Percentiles rank a stretch among this genome's conserved stretches.
Evolutionary conservation across 345 rosid species (phyloP).

Genomic region (Kandelia obovata): DNA sequence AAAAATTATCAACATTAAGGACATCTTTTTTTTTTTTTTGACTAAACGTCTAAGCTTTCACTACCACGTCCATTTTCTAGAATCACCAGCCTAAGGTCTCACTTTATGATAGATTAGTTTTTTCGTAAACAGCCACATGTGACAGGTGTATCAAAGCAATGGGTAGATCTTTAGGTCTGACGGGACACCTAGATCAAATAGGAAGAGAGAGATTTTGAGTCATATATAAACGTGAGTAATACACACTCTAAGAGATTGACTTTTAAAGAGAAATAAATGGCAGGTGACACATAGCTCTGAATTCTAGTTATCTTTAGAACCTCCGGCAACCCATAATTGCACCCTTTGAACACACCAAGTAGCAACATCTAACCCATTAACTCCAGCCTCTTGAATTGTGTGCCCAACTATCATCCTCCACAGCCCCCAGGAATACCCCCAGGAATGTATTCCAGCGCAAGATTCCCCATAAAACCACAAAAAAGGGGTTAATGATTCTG

Average conservation of each 20-base stretch:
- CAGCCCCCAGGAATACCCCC: constrained; percentile 65
- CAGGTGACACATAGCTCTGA: constrained; percentile 30
- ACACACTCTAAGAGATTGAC: too few relatives aligned
- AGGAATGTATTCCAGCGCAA: constrained; percentile 51
- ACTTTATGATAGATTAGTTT: constrained; percentile 46
- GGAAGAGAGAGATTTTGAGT: too few relatives aligned
- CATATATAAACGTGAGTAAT: too few relatives aligned
- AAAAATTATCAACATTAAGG: too few relatives aligned
- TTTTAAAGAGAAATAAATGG: too few relatives aligned
- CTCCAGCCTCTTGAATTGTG: constrained; percentile 71
- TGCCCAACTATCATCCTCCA: constrained; percentile 97
- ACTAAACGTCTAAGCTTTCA: constrained; percentile 40
- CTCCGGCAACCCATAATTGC: constrained; percentile 68
- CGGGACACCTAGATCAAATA: too few relatives aligned
- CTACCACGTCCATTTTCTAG: constrained; percentile 55
- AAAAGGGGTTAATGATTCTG: constrained; percentile 31
- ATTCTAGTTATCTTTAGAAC: constrained; percentile 67
- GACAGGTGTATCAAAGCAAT: too few relatives aligned
- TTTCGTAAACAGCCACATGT: constrained; percentile 30
- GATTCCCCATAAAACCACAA: constrained; percentile 45
- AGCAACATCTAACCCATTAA: constrained; percentile 70
- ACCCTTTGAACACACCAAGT: constrained; percentile 58
- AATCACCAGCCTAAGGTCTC: constrained; percentile 44
- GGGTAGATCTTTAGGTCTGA: too few relatives aligned
- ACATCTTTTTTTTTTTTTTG: too few relatives aligned